phyloP scores from a whole-genome alignment of 148 eudicot species.

The Bassia scoparia region DNA sequence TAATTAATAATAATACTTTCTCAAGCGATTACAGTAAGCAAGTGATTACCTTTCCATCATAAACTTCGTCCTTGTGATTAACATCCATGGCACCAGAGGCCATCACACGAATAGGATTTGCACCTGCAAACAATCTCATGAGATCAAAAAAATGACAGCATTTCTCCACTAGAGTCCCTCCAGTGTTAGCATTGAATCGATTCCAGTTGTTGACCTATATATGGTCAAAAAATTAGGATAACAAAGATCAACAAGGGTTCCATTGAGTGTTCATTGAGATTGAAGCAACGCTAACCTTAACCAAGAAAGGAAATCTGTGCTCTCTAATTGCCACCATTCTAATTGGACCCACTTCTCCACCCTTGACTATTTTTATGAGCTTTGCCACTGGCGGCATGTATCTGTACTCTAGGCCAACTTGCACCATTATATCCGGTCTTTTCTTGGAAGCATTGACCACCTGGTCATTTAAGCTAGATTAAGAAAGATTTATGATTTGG shows the following conservation, averaged over 20 bases:
- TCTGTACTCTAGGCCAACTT: constrained; percentile 98
- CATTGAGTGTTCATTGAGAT: too few relatives aligned
- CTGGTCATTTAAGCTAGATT: constrained; percentile 29
- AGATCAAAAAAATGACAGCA: constrained; percentile 99
- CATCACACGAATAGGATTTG: constrained; percentile 91
- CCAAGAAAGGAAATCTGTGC: constrained; percentile 89
- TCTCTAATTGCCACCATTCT: constrained; percentile 97
- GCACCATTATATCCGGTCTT: constrained; percentile 80
- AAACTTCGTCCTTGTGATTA: constrained; percentile 87
- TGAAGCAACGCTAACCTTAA: constrained; percentile 48
- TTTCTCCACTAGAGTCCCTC: constrained; percentile 93
- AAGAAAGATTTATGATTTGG: neutral
- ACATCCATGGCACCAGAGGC: constrained; percentile 91
- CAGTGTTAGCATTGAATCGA: constrained; percentile 81
- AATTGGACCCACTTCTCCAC: constrained; percentile 55
- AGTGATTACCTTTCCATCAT: constrained; percentile 74
- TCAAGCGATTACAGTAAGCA: too few relatives aligned
- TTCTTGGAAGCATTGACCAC: constrained; percentile 75
- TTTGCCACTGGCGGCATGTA: constrained; percentile 99
- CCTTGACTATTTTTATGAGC: constrained; percentile 69
- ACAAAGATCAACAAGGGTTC: constrained; percentile 13
- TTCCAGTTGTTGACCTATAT: constrained; percentile 91
- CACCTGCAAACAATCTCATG: constrained; percentile 83
- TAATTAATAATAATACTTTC: too few relatives aligned
- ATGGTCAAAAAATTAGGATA: constrained; percentile 1